A percentile compares a stretch with the other conserved stretches of the same genome.
These are phyloP conservation scores for Clavispora vitiphila DNA, from an alignment of 805 yeast genomes.

Conservation along the genomic window DNA sequence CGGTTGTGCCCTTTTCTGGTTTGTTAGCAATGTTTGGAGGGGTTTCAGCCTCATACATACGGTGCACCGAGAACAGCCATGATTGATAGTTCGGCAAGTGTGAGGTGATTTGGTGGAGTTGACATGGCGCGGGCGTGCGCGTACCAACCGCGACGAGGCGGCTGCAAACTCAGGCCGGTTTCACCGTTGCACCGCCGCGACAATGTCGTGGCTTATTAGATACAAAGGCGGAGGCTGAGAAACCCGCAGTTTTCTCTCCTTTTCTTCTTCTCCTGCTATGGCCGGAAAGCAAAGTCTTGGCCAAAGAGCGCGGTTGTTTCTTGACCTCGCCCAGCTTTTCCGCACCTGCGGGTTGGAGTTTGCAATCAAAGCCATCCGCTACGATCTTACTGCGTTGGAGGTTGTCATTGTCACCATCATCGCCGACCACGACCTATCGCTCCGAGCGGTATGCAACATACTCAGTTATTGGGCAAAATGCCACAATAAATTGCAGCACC, in stretches of 20 bases:
- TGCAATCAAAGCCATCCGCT: background rate
- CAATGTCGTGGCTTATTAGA: background rate
- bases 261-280: no score
- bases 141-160: no score
- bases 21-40: conserved; percentile 8
- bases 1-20: conserved; percentile 39
- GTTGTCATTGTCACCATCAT: background rate
- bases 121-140: background rate
- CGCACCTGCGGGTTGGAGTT: background rate
- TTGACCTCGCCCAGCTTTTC: background rate
- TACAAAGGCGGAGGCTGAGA: no score
- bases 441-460: background rate
- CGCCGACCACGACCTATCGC: background rate
- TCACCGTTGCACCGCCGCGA: background rate
- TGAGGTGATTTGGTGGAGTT: background rate
- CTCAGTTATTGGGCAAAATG: background rate
- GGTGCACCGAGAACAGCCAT: conserved; percentile 29
- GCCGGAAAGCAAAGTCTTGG: background rate
- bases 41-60: conserved; percentile 15
- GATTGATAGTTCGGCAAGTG: background rate
- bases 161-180: background rate
- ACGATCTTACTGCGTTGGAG: background rate
- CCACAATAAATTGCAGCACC: background rate
- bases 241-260: no score
- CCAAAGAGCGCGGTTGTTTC: background rate